These are phyloP conservation scores for Curvularia eragrostidis DNA, from an alignment of 2,329 filamentous ascomycete genomes.

Conservation along the genomic window DNA sequence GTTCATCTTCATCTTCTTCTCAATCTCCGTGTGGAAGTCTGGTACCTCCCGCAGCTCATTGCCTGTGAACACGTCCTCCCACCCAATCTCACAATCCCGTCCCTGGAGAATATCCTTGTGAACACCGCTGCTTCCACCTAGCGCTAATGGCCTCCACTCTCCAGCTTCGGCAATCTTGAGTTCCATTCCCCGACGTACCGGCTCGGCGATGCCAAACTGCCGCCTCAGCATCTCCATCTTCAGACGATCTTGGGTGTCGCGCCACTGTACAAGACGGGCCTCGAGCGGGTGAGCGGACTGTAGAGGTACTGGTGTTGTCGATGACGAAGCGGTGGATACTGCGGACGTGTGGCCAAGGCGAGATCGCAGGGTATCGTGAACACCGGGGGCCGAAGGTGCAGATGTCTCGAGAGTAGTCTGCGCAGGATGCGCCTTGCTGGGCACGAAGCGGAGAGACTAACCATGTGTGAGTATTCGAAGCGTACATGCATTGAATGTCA, in stretches of 20 bases:
- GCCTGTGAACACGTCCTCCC: slow-evolving; percentile 91
- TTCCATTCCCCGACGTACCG: slow-evolving; percentile 92
- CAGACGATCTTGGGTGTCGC: slow-evolving; percentile 82
- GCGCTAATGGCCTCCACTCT: slow-evolving; percentile 76
- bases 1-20: slow-evolving; percentile 85
- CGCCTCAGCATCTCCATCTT: slow-evolving; percentile 89
- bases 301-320: slow-evolving; percentile 51
- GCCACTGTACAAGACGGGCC: slow-evolving; percentile 86
- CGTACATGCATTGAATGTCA: slow-evolving; percentile 6
- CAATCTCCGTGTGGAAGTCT: slow-evolving; percentile 90
- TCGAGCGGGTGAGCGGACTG: slow-evolving; percentile 87
- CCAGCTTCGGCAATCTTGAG: slow-evolving; percentile 82
- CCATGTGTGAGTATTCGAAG: slow-evolving; percentile 3
- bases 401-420: slow-evolving; percentile 61
- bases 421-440: slow-evolving; percentile 67
- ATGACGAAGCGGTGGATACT: slow-evolving; percentile 37
- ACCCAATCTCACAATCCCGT: slow-evolving; percentile 76
- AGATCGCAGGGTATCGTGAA: slow-evolving; percentile 90
- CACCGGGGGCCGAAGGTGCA: slow-evolving; percentile 88
- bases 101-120: slow-evolving; percentile 91
- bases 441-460: slow-evolving; percentile 89
- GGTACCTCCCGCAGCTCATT: slow-evolving; percentile 74
- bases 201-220: slow-evolving; percentile 90
- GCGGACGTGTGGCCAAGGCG: slow-evolving; percentile 69
- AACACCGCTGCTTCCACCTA: slow-evolving; percentile 71